These are phyloP conservation scores for Colletotrichum orbiculare DNA, from an alignment of 2,329 filamentous ascomycete genomes.

Conservation along the genomic window DNA sequence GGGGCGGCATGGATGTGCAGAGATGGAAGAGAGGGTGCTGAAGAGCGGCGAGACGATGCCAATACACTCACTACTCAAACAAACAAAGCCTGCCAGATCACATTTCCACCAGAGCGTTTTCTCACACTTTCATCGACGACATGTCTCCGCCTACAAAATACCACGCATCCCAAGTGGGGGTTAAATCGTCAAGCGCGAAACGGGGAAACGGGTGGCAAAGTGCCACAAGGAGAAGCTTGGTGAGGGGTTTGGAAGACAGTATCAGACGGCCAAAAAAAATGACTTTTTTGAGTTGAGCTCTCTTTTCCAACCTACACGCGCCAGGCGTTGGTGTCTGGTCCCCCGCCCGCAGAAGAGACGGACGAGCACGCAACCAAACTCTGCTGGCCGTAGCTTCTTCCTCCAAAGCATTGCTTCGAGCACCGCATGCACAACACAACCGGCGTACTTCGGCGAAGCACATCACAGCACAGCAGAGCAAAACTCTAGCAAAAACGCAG, in stretches of 20 bases:
- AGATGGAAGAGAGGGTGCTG: not conserved
- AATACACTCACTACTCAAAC: constrained; percentile 10
- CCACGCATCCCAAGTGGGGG: constrained; percentile 22
- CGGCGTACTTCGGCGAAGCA: too few species aligned
- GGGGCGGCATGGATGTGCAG: constrained; percentile 22
- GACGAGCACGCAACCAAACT: too few species aligned
- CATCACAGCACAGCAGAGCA: too few species aligned
- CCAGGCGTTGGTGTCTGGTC: too few species aligned
- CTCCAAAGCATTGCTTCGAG: too few species aligned
- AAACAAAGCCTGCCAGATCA: constrained; percentile 9
- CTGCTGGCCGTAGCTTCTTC: too few species aligned
- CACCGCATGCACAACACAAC: too few species aligned
- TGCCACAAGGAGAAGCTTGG: not conserved
- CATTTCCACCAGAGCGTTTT: constrained; percentile 16
- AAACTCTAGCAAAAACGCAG: not conserved
- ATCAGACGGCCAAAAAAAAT: constrained; percentile 8
- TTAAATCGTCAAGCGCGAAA: constrained; percentile 24
- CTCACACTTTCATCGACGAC: not conserved
- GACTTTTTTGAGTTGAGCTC: too few species aligned
- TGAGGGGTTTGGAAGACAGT: constrained; percentile 18
- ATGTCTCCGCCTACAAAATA: constrained; percentile 8
- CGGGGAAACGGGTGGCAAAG: constrained; percentile 11
- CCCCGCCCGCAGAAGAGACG: too few species aligned
- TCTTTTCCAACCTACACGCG: too few species aligned
- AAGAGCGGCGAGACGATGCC: constrained; percentile 4